phyloP scores from a whole-genome alignment of 139 green algal species.

The Nannochloris sp. region DNA sequence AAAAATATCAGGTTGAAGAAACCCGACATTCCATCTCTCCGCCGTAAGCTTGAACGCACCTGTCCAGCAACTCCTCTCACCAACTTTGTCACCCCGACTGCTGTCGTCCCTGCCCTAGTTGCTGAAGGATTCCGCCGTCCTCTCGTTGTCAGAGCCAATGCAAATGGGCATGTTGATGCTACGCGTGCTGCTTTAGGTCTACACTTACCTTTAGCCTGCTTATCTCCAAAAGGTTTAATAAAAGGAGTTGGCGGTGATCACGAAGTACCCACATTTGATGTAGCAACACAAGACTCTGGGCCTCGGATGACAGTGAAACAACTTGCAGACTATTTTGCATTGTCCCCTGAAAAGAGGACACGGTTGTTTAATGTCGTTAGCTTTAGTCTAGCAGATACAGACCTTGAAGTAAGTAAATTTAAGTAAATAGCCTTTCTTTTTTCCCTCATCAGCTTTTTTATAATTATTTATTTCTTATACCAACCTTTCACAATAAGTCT shows the following conservation, averaged over 20 bases:
- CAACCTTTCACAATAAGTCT: no score
- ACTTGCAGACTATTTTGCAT: constrained; percentile 27
- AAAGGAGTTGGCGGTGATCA: constrained; percentile 1
- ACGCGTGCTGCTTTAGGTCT: constrained; percentile 19
- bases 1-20: background rate
- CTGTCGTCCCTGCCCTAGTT: background rate
- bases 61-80: background rate
- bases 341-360: constrained; percentile 2
- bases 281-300: constrained; percentile 33
- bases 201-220: constrained; percentile 7
- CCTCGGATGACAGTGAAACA: constrained; percentile 25
- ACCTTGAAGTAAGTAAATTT: constrained; percentile 21
- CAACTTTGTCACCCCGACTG: background rate
- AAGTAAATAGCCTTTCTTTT: no score
- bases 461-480: no score
- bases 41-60: background rate
- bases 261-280: constrained; percentile 33
- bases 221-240: background rate
- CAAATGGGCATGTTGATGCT: background rate
- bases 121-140: constrained; percentile 8
- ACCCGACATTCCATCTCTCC: background rate
- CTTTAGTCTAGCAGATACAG: constrained; percentile 31
- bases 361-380: constrained; percentile 47
- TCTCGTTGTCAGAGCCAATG: background rate
- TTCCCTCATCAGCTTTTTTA: no score